A percentile compares a stretch with the other conserved stretches of the same genome.
phyloP scores from a whole-genome alignment of 2,329 filamentous ascomycete species.

The Plenodomus lindquistii region DNA sequence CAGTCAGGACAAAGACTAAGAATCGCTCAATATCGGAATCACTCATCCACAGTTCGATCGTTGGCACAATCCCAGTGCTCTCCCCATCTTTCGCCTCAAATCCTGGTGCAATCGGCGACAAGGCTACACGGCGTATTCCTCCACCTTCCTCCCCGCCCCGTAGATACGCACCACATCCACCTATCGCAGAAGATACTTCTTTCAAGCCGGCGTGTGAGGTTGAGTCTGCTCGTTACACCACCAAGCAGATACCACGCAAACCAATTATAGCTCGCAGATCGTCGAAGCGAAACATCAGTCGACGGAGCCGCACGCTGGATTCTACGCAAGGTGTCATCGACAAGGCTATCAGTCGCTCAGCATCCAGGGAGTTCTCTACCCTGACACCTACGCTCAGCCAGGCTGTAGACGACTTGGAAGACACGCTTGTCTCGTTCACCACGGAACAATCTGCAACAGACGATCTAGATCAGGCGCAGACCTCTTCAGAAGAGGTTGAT shows the following conservation, averaged over 20 bases:
- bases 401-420: slow-evolving; percentile 47
- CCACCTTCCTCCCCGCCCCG: slow-evolving; percentile 25
- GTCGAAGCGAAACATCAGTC: slow-evolving; percentile 20
- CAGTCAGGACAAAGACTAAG: slow-evolving; percentile 15
- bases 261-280: slow-evolving; percentile 24
- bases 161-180: slow-evolving; percentile 29
- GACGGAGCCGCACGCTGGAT: slow-evolving; percentile 17
- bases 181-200: slow-evolving; percentile 20
- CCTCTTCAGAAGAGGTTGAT: slow-evolving; percentile 21
- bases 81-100: slow-evolving; percentile 5
- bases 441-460: not conserved
- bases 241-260: slow-evolving; percentile 14
- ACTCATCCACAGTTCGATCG: slow-evolving; percentile 19
- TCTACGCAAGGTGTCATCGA: slow-evolving; percentile 27
- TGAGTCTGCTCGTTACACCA: slow-evolving; percentile 14
- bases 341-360: slow-evolving; percentile 24
- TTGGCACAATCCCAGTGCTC: slow-evolving; percentile 31
- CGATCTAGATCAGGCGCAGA: not conserved
- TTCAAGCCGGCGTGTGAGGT: slow-evolving; percentile 35
- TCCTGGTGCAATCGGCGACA: slow-evolving; percentile 12
- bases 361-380: slow-evolving; percentile 19
- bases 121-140: slow-evolving; percentile 6
- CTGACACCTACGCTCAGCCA: slow-evolving; percentile 53
- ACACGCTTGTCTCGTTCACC: slow-evolving; percentile 37
- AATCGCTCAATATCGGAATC: slow-evolving; percentile 22